Evolutionary conservation across 208 protist genomes (phyloP), one percentile per base, ranked within the genome.

Genomic region (Leishmania tarentolae): DNA sequence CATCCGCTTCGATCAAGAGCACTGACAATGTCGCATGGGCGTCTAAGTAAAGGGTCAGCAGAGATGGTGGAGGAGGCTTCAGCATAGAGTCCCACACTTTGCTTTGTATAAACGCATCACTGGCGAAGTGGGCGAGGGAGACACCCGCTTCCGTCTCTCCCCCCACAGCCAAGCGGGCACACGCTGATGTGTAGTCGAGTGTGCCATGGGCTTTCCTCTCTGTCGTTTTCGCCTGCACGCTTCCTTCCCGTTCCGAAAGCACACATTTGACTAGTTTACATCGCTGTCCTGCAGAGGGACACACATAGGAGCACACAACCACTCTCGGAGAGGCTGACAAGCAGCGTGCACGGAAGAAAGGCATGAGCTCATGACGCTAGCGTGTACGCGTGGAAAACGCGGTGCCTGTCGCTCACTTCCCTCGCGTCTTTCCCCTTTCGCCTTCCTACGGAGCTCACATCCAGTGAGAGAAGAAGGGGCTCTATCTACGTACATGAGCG

Each of bases 401-500:
- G 21, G 44, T 11, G 42, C 7, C 31, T 44, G 44, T 52, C 42
- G n/a, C 42, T 35, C 28, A 28, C 44, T 2, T 71, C 46, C 46
- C 13, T 46, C 19, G 19, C 24, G 21, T 19, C 21, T 9, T n/a
- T n/a, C 42, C 15, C 8, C 42, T 21, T 47, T 44, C 37, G 6
- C 9, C 35, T 11, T 52, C 50, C 31, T 2, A 46, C 24, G 21
- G 28, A 52, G 11, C 9, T 21, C 40, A 4, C 11, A n/a, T n/a
- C n/a, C 44, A 50, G 44, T 15, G 69, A n/a, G 42, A 3, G 40
- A 50, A 8, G 46, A 28, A 52, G 24, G 0, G 40, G 17, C 9
- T 46, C 21, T 2, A 37, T 37, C 44, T 73, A 73, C 69, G 69
- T 73, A 73, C 69, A 73, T 73, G 69, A 73, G 24, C 46, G 37